Base-by-base conservation (phyloP, 2,329 filamentous ascomycete genomes). In the Fusarium aywerte region DNA sequence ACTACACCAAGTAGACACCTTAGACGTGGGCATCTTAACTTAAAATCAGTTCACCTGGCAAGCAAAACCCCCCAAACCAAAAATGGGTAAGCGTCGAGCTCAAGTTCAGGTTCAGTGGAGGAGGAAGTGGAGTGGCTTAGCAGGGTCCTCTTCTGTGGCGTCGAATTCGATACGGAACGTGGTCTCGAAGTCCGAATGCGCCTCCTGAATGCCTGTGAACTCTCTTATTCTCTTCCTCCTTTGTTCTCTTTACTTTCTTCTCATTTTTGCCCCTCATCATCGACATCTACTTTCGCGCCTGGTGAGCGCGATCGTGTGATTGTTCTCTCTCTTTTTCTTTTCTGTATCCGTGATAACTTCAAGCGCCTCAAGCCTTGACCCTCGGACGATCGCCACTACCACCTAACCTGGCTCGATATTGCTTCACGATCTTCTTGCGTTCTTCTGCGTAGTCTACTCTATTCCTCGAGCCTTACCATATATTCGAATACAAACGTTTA, bases 171-270 rank as follows among this genome's bases (percentile, higher is more conserved):
- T 63, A 45, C 36, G 51, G 66, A 67, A 69, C 66, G 66, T 69
- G 66, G 63, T 69, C 66, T 69, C 53, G 58, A 69, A 58, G 47
- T 66, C 35, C 35, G 33, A 57, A 66, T 66, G 44, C 65, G 55
- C 62, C 67, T 70, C 68, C 68, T 70, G 63, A 68, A 65, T 54
- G 53, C n/a, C n/a, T n/a, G 29, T 43, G 15, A 29, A 40, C 48
- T 36, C 21, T 35, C 31, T 45, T 15, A 32, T 36, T 40, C 40
- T 47, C 53, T 35, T 63, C 59, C 39, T 57, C 63, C 54, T 54
- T 64, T 53, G 39, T 63, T 39, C 35, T 35, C 23, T 31, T 51
- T 33, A 29, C 29, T 61, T 23, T 61, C 54, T 61, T 61, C 58
- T 61, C 47, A 18, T 45, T 45, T 58, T 64, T 50, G 35, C 33